Percentiles rank a stretch among this genome's conserved stretches.
phyloP scores from a whole-genome alignment of 2,329 filamentous ascomycete genomes.

The Alternaria burnsii region DNA sequence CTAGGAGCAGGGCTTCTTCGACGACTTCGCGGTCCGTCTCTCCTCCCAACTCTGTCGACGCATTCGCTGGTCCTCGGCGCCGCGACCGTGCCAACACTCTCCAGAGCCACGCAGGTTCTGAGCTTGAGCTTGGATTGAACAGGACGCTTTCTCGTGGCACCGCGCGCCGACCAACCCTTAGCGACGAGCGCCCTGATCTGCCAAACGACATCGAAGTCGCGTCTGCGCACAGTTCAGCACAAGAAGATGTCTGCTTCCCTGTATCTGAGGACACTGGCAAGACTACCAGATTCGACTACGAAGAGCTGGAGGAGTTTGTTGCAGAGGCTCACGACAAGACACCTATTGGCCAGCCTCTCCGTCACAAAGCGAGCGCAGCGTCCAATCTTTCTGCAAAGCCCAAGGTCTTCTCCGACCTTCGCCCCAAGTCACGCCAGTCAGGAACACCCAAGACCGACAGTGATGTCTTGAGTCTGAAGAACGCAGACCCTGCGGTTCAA shows the following conservation, averaged over 20 bases:
- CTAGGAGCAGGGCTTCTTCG: constrained; percentile 59
- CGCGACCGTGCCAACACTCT: constrained; percentile 77
- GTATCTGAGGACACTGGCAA: constrained; percentile 75
- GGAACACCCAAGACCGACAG: constrained; percentile 48
- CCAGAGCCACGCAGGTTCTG: constrained; percentile 64
- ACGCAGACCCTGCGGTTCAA: constrained; percentile 46
- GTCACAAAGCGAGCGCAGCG: constrained; percentile 45
- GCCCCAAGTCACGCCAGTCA: constrained; percentile 53
- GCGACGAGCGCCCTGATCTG: constrained; percentile 66
- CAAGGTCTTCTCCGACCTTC: constrained; percentile 70
- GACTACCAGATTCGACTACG: constrained; percentile 86
- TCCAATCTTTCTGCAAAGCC: constrained; percentile 57
- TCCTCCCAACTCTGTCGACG: constrained; percentile 96
- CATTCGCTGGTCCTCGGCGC: constrained; percentile 89
- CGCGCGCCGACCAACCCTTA: constrained; percentile 67
- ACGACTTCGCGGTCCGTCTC: constrained; percentile 74
- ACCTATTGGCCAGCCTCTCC: constrained; percentile 55
- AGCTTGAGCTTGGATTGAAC: constrained; percentile 68
- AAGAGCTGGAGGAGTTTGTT: constrained; percentile 92
- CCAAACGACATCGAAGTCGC: constrained; percentile 67
- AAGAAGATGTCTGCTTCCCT: constrained; percentile 90
- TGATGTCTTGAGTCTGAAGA: constrained; percentile 41
- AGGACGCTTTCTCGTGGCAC: constrained; percentile 76
- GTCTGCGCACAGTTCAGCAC: constrained; percentile 73
- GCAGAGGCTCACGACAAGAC: constrained; percentile 63